Conservation (phyloP, 371 early-diverging fungal species). For the Mucor saturninus region DNA sequence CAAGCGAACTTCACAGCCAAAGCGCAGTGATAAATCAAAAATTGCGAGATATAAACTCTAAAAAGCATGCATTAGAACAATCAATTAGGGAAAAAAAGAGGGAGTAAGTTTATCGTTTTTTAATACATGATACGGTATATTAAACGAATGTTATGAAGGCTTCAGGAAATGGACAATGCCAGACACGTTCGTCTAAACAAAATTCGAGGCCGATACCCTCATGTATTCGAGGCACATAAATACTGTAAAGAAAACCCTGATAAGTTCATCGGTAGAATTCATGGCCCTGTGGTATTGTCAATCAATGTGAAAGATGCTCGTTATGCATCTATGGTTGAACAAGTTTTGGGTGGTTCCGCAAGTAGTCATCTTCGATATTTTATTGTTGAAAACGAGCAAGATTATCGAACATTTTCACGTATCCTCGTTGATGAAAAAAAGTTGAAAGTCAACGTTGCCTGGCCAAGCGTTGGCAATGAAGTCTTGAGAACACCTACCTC, state of each 20-base stretch:
- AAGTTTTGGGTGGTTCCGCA: constrained; percentile 41
- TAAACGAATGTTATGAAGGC: constrained; percentile 24
- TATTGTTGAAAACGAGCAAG: constrained; percentile 76
- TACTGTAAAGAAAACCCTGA: constrained; percentile 71
- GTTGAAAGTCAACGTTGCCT: constrained; percentile 67
- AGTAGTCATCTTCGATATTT: constrained; percentile 62
- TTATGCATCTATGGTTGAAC: constrained; percentile 72
- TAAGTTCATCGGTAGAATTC: constrained; percentile 71
- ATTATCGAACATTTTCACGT: constrained; percentile 72
- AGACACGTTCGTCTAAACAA: constrained; percentile 47
- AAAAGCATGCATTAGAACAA: constrained; percentile 7
- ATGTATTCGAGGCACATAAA: constrained; percentile 60
- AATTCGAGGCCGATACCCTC: constrained; percentile 47
- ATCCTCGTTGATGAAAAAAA: constrained; percentile 63
- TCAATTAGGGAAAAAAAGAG: constrained; percentile 28
- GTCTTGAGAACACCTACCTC: constrained; percentile 49
- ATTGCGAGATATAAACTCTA: background rate
- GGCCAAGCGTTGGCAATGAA: constrained; percentile 42
- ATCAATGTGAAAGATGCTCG: constrained; percentile 68
- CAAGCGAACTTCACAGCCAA: constrained; percentile 3
- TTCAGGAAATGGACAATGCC: constrained; percentile 63
- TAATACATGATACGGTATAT: background rate
- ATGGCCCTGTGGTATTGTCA: constrained; percentile 72
- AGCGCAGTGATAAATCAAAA: background rate
- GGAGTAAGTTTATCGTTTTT: constrained; percentile 21